Evolutionary conservation across 768 basidiomycete species (phyloP), one percentile per base, ranked within the genome.

Genomic region (Lentinula sp.): DNA sequence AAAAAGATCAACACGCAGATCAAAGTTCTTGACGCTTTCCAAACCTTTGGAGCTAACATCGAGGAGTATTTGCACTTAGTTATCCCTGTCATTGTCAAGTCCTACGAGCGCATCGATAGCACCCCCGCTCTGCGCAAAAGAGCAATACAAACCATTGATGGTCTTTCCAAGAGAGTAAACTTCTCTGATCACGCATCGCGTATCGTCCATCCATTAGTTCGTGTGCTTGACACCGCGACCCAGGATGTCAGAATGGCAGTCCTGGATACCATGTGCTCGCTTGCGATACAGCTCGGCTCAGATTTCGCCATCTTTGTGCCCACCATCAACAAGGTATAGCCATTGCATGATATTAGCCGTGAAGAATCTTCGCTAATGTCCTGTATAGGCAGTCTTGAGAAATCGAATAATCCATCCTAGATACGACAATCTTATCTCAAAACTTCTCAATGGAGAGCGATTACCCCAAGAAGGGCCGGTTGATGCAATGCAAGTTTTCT

Each of bases 241-340:
- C 89, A 89, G 62, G 95, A 98, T 61, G 76, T 98, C 51, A 81
- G 92, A 21, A 83, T 83, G 72, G 85, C 90, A 1, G 91, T 95
- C 7, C 89, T 98, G 86, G 95, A 98, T 62, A 92, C 95, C 0
- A 76, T 99, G 1, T 97, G 93, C 70, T 91, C 95, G 0, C 78
- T 98, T 43, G 87, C 98, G 42, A 80, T 93, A 40, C 97, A 99
- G 68, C 84, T 99, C 57, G 95, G 95, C 1, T 88, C 95, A 0
- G 96, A 98, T 70, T 99, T 95, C 66, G 95, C 97, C 3, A 93
- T 99, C 48, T 99, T 98, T 67, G 91, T 98, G 39, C 95, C 97
- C 0, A 95, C 95, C 65, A 91, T 99, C 65, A 93, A 93, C 72
- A 98, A 98, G 82, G 95, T 91, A 37, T 11, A 5, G 9, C 15